A percentile compares a stretch with the other conserved stretches of the same genome.
These are phyloP conservation scores for Ophiostoma ulmi DNA, from an alignment of 2,329 filamentous ascomycete species.

Conservation along the genomic window DNA sequence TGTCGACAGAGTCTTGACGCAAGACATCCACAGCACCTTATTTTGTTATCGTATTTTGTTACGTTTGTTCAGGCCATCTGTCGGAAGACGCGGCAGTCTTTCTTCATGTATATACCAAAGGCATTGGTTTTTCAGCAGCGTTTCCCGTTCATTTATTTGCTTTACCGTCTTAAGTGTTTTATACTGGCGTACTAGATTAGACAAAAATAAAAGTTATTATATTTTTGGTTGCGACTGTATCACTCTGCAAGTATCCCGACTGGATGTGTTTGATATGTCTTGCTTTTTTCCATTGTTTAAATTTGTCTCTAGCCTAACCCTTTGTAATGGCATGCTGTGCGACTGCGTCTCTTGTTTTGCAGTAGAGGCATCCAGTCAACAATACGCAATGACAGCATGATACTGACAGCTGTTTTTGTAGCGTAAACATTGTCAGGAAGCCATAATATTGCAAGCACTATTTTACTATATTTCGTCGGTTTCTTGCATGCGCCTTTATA, in stretches of 20 bases:
- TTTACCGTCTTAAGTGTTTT: neutral
- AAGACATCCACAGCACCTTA: neutral
- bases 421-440: no score
- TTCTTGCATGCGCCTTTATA: no score
- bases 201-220: neutral
- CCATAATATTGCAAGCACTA: no score
- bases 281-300: neutral
- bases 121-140: neutral
- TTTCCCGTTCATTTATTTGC: constrained; percentile 4
- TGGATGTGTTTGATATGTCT: neutral
- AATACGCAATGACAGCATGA: no score
- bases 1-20: neutral
- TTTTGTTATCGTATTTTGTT: neutral
- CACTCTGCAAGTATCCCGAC: neutral
- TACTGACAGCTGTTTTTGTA: no score
- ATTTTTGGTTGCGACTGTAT: neutral
- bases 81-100: neutral
- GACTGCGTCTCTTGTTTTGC: no score
- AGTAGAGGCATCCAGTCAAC: no score
- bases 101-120: constrained; percentile 1
- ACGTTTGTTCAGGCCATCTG: neutral
- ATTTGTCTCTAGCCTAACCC: no score
- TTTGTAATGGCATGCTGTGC: no score
- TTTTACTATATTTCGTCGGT: no score
- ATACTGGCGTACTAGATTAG: neutral